Conservation (phyloP, 1,284 basidiomycete species). For the Austropuccinia psidii region DNA sequence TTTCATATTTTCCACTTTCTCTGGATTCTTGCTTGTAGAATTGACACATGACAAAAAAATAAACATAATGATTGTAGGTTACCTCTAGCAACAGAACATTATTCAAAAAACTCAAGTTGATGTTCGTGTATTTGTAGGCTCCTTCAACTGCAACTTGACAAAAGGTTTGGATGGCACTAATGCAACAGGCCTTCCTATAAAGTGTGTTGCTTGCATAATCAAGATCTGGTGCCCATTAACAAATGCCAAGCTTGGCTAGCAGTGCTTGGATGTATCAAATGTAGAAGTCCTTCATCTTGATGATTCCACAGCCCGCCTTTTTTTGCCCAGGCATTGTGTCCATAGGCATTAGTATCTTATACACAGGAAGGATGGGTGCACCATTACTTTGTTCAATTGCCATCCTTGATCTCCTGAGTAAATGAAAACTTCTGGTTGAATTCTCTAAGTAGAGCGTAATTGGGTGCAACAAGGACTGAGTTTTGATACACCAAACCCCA, state of each 20-base stretch:
- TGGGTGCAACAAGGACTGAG: not conserved
- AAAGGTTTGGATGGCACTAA: not conserved
- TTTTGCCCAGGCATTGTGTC: not conserved
- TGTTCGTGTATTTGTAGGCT: constrained; percentile 15
- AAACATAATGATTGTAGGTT: constrained; percentile 5
- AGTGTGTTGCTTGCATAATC: not conserved
- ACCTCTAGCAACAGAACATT: not conserved
- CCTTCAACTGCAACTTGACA: not conserved
- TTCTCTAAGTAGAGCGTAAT: not conserved
- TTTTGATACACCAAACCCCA: constrained; percentile 3
- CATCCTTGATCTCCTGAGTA: not conserved
- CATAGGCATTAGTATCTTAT: not conserved
- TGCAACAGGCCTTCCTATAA: constrained; percentile 4
- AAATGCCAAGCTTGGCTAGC: not conserved
- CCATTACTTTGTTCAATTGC: not conserved
- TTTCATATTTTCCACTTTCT: too few species aligned
- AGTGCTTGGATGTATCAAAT: not conserved
- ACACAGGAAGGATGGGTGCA: not conserved
- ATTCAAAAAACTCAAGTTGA: not conserved
- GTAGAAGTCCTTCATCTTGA: not conserved
- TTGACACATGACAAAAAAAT: too few species aligned
- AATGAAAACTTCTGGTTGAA: not conserved
- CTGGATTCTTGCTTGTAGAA: too few species aligned
- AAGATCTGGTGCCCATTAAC: not conserved
- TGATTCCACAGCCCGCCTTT: not conserved